Evolutionary conservation across 1,284 basidiomycete species (phyloP), one percentile per base, ranked within the genome.

Genomic region (Ustilago crameri): DNA sequence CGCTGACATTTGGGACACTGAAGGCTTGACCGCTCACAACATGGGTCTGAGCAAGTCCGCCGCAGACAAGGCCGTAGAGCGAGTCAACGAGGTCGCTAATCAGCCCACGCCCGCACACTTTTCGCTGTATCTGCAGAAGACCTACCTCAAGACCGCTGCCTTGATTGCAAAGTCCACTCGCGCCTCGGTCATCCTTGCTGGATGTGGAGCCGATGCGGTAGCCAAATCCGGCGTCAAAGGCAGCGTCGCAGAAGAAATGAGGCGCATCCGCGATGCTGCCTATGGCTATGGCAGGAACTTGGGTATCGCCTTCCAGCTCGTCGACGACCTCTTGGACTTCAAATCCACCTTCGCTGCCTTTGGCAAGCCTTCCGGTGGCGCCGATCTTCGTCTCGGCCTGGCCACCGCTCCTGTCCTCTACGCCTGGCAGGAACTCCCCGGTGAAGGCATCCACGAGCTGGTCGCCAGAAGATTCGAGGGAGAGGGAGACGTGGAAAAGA

Each of bases 111-210:
- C 50, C 8, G 88, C 89, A 17, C 88, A 90, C 67, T 98, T 95
- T 89, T 89, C 90, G 60, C 86, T 90, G 34, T 98, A 98, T 85
- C 87, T 98, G 83, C 89, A 90, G 79, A 97, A 95, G 86, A 95
- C 93, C 24, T 98, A 98, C 82, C 86, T 98, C 79, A 98, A 98
- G 86, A 96, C 94, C 5, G 95, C 95, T 17, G 93, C 91, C 78
- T 85, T 98, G 61, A 95, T 98, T 88, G 95, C 94, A 1, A 98
- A 98, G 84, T 91, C 91, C 3, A 91, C 92, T 1, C 88, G 95
- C 9, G 92, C 93, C 5, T 89, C 93, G 0, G 92, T 93, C 7
- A 90, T 95, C 4, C 87, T 98, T 0, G 95, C 95, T 5, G 95
- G 95, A 0, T 91, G 90, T 50, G 85, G 85, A 0, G 89, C 89